Evolutionary conservation across 1,139 yeast species (phyloP), one percentile per base, ranked within the genome.

Genomic region (Pichia inconspicua): DNA sequence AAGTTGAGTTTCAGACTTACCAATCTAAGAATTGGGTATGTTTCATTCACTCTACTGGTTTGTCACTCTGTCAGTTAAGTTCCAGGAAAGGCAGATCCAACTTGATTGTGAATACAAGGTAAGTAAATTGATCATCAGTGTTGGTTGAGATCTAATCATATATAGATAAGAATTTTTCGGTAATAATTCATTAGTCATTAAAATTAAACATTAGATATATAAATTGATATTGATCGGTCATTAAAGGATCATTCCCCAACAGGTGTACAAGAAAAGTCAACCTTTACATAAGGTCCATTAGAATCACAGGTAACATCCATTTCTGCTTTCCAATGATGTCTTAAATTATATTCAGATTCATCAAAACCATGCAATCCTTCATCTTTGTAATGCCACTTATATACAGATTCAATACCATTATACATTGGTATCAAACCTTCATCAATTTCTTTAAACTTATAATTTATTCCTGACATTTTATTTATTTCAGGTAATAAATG

Each of bases 401-500:
- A 62, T 9, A 51, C 51, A 1, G 62, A 55, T 4, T 61, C 52
- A n/a, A 64, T 54, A 37, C 63, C 63, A 38, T 55, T 58, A 34
- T 48, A 44, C 43, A 59, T 55, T 69, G 78, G 78, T 69, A 55
- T 56, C 39, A 60, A 57, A 42, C 60, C 65, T 46, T 63, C 65
- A 15, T 55, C 57, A 27, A 52, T 53, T 46, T 64, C 62, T 31
- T 56, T 53, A 44, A 65, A 65, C 8, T 60, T 52, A 46, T 65
- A 65, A 25, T 62, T 61, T 25, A 65, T 61, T 36, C 86, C 86
- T 39, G 83, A 71, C 63, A 80, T 77, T 53, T 72, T 73, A 56
- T 76, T 76, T 66, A 84, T 78, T 56, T 83, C 89, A 55, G 75
- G 73, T 64, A 84, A 70, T 61, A 84, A 69, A 64, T 83, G 90